Base-by-base conservation (phyloP, 1,139 yeast genomes). In the Hyphopichia khmerensis region DNA sequence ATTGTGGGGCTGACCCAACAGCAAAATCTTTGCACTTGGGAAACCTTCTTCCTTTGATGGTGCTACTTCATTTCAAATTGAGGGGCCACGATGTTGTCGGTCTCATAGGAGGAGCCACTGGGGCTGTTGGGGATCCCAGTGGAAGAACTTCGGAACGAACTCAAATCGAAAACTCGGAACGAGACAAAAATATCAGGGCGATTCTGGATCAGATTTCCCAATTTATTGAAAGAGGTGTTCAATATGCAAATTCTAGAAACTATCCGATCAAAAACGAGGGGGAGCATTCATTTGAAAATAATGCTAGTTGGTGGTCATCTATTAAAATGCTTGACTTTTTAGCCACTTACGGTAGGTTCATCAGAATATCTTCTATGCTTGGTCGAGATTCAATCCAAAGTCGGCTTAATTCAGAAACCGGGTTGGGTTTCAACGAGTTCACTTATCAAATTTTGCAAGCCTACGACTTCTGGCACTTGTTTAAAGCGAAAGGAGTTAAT, bases 1-100 rank as follows among this genome's bases (percentile, higher is more conserved):
- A 93, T 64, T 85, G 96, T 62, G 99, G 99, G 15, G 98, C 97
- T 0, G 99, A 93, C 58, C 99, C 99, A 0, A 84, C 96, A 0
- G 99, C 99, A 1, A 69, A 63, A 40, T 90, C 98, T 0, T 69
- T 93, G 26, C 99, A 93, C 65, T 66, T 93, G 48, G 99, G 99
- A 1, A 93, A 93, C 55, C 66, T 95, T 44, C 70, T 93, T 35
- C 99, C 99, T 1, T 66, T 93, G 49, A 80, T 95, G 83, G 82
- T 89, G 3, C 65, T 91, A 37, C 69, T 93, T 38, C 97, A 95
- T 60, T 91, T 90, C 60, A 80, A 80, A 49, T 66, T 91, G 32
- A 69, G 95, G 30, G 99, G 99, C 1, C 96, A 91, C 59, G 79
- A 80, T 50, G 81, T 89, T 10, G 81, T 83, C 10, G 90, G 95